These are phyloP conservation scores for Sphaerosporella brunnea DNA, from an alignment of 495 filamentous ascomycete genomes.

Conservation along the genomic window DNA sequence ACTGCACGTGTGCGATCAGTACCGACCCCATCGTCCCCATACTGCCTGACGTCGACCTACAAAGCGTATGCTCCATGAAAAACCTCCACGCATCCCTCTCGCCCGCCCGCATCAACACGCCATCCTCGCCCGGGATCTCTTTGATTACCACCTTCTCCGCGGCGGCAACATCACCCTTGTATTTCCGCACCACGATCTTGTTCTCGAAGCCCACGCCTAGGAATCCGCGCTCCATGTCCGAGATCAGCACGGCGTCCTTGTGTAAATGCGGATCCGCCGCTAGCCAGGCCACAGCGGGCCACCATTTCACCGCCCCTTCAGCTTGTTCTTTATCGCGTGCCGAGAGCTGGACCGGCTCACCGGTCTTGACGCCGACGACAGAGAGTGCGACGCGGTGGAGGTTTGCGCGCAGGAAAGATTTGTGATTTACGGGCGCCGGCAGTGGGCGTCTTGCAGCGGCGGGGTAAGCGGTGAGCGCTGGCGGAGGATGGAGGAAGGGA, in stretches of 20 bases:
- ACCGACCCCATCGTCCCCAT: conserved; percentile 1
- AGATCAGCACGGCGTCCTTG: conserved; percentile 16
- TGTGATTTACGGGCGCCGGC: neutral
- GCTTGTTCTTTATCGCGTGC: neutral
- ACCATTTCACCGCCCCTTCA: neutral
- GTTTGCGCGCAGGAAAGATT: neutral
- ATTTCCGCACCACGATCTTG: conserved; percentile 17
- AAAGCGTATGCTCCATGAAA: conserved; percentile 40
- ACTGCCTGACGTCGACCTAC: conserved; percentile 23
- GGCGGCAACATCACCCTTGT: conserved; percentile 20
- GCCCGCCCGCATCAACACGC: conserved; percentile 24
- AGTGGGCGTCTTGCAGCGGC: neutral
- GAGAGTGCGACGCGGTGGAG: neutral
- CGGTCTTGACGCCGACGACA: neutral
- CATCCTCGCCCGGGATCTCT: conserved; percentile 34
- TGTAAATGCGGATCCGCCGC: conserved; percentile 22
- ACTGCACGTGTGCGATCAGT: conserved; percentile 10
- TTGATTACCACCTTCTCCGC: conserved; percentile 33
- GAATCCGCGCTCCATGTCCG: conserved; percentile 13
- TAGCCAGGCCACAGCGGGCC: conserved; percentile 4
- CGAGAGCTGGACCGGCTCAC: neutral
- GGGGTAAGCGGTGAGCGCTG: neutral
- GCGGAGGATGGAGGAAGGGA: neutral
- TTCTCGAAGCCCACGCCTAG: conserved; percentile 19
- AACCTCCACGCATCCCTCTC: conserved; percentile 47